Percentiles rank a stretch among this genome's conserved stretches.
phyloP scores from a whole-genome alignment of 805 yeast species.

The Kazachstania martiniae region DNA sequence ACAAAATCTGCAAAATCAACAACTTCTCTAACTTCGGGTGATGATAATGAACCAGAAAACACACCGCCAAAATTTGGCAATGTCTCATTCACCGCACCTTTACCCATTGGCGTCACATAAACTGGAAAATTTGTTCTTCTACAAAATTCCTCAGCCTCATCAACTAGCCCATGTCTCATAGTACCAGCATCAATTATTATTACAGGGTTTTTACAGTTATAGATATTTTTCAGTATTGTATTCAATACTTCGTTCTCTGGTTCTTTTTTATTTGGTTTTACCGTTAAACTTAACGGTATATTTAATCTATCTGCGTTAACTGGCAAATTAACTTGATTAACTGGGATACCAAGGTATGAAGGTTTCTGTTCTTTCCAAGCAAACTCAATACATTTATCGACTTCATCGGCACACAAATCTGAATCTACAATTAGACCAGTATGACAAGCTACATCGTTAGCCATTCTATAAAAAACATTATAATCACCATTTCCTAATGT shows the following conservation, averaged over 20 bases:
- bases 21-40: conserved; percentile 54
- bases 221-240: conserved; percentile 36
- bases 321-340: conserved; percentile 52
- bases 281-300: conserved; percentile 42
- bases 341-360: conserved; percentile 66
- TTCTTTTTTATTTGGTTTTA: conserved; percentile 33
- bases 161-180: conserved; percentile 49
- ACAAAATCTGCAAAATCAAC: conserved; percentile 63
- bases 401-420: conserved; percentile 45
- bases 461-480: conserved; percentile 60
- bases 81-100: conserved; percentile 58
- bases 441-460: conserved; percentile 49
- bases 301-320: conserved; percentile 42
- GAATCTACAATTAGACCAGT: conserved; percentile 48
- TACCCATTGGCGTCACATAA: conserved; percentile 80
- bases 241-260: conserved; percentile 48
- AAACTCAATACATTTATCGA: conserved; percentile 56
- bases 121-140: conserved; percentile 59
- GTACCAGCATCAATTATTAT: conserved; percentile 77
- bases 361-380: conserved; percentile 66
- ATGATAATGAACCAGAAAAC: conserved; percentile 62
- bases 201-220: conserved; percentile 47
- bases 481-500: conserved; percentile 71
- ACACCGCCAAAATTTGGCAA: conserved; percentile 63
- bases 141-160: conserved; percentile 45